Evolutionary conservation across 306 rosid genomes (phyloP), one percentile per base, ranked within the genome.

Genomic region (Dryas alaskensis): DNA sequence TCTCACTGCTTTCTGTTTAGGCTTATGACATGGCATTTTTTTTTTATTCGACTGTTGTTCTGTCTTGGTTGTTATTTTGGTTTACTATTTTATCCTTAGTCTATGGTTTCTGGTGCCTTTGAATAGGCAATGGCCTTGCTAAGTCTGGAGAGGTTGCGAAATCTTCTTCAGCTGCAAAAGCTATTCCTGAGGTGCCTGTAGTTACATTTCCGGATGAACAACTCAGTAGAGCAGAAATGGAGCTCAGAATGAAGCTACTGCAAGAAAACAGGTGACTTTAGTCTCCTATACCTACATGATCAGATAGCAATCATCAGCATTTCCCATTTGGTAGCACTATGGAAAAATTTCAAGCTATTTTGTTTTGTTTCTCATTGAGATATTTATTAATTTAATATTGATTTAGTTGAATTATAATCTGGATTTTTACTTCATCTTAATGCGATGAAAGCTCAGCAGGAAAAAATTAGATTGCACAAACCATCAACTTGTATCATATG

Each of bases 181-280:
- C 78, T 53, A 44, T 79, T 70, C 58, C 85, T 64, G 82, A 81
- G 60, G 73, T 1, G 60, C 22, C 69, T 27, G 78, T 58, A 7
- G 75, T 76, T 40, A 47, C 82, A 50, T 73, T 66, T 67, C 53
- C 76, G 9, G 89, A 83, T 79, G 96, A 89, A 70, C 97, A 91
- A 80, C 89, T 92, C 58, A 88, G 97, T 67, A 43, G 89, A 25
- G 76, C 83, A 51, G 99, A 89, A 78, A 80, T 94, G 92, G 80
- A 85, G 71, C 91, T 86, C 27, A 86, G 99, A 61, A 89, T 94
- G 75, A 94, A 87, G 81, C 85, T 92, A 75, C 77, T 94, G 85
- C 92, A 82, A 83, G 91, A 94, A 62, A 87, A 92, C 86, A 89
- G 96, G 99, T 92, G 84, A 73, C 39, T 48, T 70, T 43, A 42